Evolutionary conservation across 805 yeast genomes (phyloP), one percentile per base, ranked within the genome.

Genomic region (Starmera pachycereana): DNA sequence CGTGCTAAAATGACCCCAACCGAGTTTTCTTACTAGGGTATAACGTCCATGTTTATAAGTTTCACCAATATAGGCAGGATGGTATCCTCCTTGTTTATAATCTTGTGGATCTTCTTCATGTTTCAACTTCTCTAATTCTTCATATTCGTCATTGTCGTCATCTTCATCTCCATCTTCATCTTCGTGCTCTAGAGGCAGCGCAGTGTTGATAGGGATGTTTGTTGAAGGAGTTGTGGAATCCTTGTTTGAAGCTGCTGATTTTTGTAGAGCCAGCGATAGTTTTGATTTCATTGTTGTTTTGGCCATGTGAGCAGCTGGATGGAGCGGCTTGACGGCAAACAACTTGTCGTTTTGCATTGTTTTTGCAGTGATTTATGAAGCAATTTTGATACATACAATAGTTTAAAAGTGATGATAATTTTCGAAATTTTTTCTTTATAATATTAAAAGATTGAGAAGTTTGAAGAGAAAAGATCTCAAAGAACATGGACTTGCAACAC

Each of bases 1-100:
- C 1, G 96, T 92, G 25, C 95, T 81, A 57, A 92, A 92, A 62
- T 92, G 97, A 30, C 99, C 99, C 99, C 99, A 92, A 1, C 99
- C 99, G 4, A 92, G 67, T 57, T 92, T 92, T 44, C 97, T 74
- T 28, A 85, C 89, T 37, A 92, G 62, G 2, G 79, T 69, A 58
- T 92, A 92, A 43, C 84, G 74, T 14, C 77, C 76, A 41, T 82
- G 68, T 51, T 86, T 83, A 60, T 81, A 90, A 18, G 62, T 62
- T 57, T 94, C 98, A 6, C 97, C 97, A 37, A 87, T 77, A 47
- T 63, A 77, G 11, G 94, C 92, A 0, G 98, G 96, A 56, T 92
- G 98, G 58, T 92, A 92, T 0, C 99, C 99, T 19, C 97, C 97
- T 9, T 79, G 77, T 43, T 76, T 77, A 60, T 92, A 92, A 61